Percentiles rank a stretch among this genome's conserved stretches.
These are phyloP conservation scores for Scheffersomyces quercinus DNA, from an alignment of 1,139 yeast species.

Conservation along the genomic window DNA sequence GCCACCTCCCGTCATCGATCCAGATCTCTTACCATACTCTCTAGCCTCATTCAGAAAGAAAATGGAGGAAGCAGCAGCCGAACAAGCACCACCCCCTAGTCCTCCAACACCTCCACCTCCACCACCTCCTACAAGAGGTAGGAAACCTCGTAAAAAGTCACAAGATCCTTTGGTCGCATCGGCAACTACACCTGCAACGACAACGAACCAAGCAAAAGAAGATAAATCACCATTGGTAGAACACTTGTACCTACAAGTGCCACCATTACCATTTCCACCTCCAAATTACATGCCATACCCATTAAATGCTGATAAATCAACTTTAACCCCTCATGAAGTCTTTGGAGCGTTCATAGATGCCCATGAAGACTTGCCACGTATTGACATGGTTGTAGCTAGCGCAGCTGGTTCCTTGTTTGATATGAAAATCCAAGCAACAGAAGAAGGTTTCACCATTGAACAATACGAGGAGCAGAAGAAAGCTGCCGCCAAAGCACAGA, in stretches of 20 bases:
- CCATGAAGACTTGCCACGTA: constrained; percentile 37
- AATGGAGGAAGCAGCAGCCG: constrained; percentile 2
- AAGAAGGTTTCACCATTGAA: constrained; percentile 32
- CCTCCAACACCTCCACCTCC: not conserved
- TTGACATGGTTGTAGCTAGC: constrained; percentile 51
- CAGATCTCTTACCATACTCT: constrained; percentile 25
- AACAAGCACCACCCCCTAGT: not conserved
- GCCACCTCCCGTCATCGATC: constrained; percentile 40
- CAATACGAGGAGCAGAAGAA: constrained; percentile 8
- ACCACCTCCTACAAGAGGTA: constrained; percentile 10
- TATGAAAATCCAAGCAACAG: constrained; percentile 32
- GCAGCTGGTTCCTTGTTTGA: constrained; percentile 50
- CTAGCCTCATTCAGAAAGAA: constrained; percentile 11
- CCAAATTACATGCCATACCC: constrained; percentile 53
- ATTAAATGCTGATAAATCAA: constrained; percentile 35
- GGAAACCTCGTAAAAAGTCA: constrained; percentile 6
- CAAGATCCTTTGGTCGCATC: not conserved
- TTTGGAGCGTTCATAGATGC: constrained; percentile 41
- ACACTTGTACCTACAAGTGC: constrained; percentile 23
- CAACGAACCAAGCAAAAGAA: not conserved
- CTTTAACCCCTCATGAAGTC: constrained; percentile 39
- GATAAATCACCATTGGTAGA: constrained; percentile 1
- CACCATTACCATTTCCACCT: constrained; percentile 52
- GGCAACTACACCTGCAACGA: not conserved
- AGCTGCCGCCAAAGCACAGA: not conserved